A percentile compares a stretch with the other conserved stretches of the same genome.
Evolutionary conservation across 2,329 filamentous ascomycete species (phyloP).

Genomic region (Rosellinia necatrix): DNA sequence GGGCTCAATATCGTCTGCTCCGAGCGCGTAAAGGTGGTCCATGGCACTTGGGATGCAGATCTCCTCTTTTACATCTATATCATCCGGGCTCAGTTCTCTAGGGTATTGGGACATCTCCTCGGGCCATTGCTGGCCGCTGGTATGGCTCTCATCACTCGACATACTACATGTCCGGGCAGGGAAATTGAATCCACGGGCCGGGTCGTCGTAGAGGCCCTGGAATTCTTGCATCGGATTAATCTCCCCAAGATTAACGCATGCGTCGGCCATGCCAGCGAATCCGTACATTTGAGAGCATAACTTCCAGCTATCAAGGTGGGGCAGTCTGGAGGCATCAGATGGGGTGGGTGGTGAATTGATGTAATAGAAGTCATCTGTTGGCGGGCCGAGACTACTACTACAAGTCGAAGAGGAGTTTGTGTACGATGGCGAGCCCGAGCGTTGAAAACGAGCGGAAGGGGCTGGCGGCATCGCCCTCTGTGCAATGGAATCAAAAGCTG

Average conservation of each 20-base stretch:
- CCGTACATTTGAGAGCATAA: constrained; percentile 36
- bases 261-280: constrained; percentile 39
- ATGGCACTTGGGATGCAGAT: constrained; percentile 28
- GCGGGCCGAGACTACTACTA: constrained; percentile 46
- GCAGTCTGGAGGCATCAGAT: constrained; percentile 40
- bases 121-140: constrained; percentile 30
- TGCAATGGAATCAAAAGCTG: constrained; percentile 25
- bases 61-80: constrained; percentile 35
- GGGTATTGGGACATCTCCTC: constrained; percentile 25
- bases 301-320: constrained; percentile 40
- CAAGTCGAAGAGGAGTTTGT: constrained; percentile 45
- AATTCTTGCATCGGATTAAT: constrained; percentile 42
- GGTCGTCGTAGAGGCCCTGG: constrained; percentile 39
- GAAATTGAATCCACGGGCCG: constrained; percentile 31
- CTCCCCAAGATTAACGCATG: constrained; percentile 44
- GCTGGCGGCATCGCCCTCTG: constrained; percentile 27
- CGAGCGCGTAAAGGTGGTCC: constrained; percentile 21
- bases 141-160: constrained; percentile 40
- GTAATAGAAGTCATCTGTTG: constrained; percentile 45
- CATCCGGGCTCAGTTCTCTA: constrained; percentile 37
- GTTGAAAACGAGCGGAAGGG: constrained; percentile 33
- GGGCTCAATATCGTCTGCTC: constrained; percentile 33
- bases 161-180: constrained; percentile 38
- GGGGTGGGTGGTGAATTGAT: constrained; percentile 46
- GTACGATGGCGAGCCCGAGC: constrained; percentile 46